Conservation (phyloP, 192 early-diverging fungal species). For the Coemansia umbellata region DNA sequence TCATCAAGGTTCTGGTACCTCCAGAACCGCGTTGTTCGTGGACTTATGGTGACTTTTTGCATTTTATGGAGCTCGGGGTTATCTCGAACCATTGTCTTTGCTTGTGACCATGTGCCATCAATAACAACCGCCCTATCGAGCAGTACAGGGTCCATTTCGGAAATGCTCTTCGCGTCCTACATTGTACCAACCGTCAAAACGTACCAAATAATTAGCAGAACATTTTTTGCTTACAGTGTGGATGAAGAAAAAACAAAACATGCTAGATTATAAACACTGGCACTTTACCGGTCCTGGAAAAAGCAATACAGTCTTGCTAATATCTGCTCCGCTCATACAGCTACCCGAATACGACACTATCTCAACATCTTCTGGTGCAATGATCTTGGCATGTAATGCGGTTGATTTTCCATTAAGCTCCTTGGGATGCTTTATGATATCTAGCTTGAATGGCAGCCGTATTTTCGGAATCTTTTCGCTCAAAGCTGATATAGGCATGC, state of each 20-base stretch:
- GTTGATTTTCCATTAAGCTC: constrained; percentile 87
- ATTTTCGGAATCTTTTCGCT: constrained; percentile 57
- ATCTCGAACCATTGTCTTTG: constrained; percentile 57
- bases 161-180: constrained; percentile 61
- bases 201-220: neutral
- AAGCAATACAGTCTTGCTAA: constrained; percentile 66
- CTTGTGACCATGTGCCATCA: constrained; percentile 96
- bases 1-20: constrained; percentile 76
- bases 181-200: constrained; percentile 27
- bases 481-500: constrained; percentile 50
- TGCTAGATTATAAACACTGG: neutral
- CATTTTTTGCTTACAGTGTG: too few species aligned
- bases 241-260: too few species aligned
- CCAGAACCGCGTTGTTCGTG: constrained; percentile 86
- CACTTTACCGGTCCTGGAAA: constrained; percentile 70
- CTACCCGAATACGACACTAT: constrained; percentile 55
- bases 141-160: constrained; percentile 58
- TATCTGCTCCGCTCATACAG: constrained; percentile 59
- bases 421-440: constrained; percentile 75
- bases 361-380: constrained; percentile 65
- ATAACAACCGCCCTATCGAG: constrained; percentile 83
- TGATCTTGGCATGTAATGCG: constrained; percentile 75
- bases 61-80: constrained; percentile 45
- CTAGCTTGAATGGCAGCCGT: constrained; percentile 65
- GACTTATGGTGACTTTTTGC: constrained; percentile 62